Conservation (phyloP, 2,329 filamentous ascomycete genomes). For the Dendrostoma leiphaemia region DNA sequence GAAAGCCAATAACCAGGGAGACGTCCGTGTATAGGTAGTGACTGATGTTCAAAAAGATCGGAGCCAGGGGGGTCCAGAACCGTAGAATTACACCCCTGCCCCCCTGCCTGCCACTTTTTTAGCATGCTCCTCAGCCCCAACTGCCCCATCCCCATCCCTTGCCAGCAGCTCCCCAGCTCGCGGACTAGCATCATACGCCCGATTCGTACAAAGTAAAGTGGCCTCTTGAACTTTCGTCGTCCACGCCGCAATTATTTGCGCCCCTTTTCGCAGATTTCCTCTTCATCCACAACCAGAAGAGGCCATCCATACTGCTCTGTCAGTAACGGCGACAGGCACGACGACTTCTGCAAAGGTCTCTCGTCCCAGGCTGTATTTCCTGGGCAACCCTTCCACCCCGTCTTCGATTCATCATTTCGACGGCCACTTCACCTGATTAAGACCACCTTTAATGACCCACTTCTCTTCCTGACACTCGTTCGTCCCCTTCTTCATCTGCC, state of each 20-base stretch:
- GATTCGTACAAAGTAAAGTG: conserved; percentile 2
- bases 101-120: not conserved
- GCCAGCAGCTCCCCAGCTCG: not conserved
- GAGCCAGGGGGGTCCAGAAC: not conserved
- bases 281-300: conserved; percentile 10
- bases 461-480: conserved; percentile 43
- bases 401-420: conserved; percentile 23
- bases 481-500: conserved; percentile 18
- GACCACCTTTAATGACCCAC: conserved; percentile 38
- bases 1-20: not conserved
- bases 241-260: not conserved
- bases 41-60: conserved; percentile 8
- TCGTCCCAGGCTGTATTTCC: not conserved
- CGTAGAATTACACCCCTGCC: not conserved
- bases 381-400: conserved; percentile 19
- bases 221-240: not conserved
- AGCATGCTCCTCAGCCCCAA: not conserved
- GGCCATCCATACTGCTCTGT: conserved; percentile 6
- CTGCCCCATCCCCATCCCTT: conserved; percentile 3
- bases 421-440: conserved; percentile 21
- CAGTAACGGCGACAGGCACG: conserved; percentile 11
- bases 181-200: not conserved
- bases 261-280: conserved; percentile 19
- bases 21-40: not conserved
- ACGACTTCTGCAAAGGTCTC: conserved; percentile 4